Evolutionary conservation across 192 early-diverging fungal species (phyloP).

Genomic region (Podila epigama): DNA sequence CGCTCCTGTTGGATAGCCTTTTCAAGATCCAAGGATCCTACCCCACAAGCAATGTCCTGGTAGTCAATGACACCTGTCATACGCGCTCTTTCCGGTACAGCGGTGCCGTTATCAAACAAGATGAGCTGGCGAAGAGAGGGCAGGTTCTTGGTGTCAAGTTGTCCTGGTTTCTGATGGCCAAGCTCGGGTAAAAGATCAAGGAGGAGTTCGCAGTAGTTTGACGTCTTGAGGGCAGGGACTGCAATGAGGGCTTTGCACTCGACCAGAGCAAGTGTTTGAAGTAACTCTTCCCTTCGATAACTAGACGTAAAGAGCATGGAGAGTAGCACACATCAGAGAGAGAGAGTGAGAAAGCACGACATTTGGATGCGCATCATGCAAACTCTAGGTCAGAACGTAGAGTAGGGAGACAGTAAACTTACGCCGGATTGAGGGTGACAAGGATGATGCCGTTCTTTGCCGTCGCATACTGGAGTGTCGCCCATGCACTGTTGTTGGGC

Average conservation of each 20-base stretch:
- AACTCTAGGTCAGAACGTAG: background rate
- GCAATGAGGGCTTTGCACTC: conserved; percentile 50
- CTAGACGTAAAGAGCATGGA: background rate
- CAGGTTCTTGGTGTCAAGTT: conserved; percentile 12
- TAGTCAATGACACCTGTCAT: conserved; percentile 39
- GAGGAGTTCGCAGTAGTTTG: conserved; percentile 56
- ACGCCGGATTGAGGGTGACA: conserved; percentile 60
- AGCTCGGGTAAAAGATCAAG: conserved; percentile 49
- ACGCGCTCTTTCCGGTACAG: conserved; percentile 14
- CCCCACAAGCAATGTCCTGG: conserved; percentile 20
- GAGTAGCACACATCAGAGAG: background rate
- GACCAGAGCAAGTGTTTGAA: conserved; percentile 56
- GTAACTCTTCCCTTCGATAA: conserved; percentile 49
- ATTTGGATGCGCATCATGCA: background rate
- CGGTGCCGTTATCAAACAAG: conserved; percentile 25
- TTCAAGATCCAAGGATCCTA: conserved; percentile 1
- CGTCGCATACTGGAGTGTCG: conserved; percentile 59
- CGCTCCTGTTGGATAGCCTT: conserved; percentile 11
- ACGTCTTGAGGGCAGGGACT: conserved; percentile 44
- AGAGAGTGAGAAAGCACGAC: background rate
- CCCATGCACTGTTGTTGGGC: conserved; percentile 60
- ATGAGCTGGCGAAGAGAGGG: conserved; percentile 46
- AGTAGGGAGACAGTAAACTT: background rate
- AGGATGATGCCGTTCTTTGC: conserved; percentile 58
- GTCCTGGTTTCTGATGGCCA: conserved; percentile 15